A percentile compares a stretch with the other conserved stretches of the same genome.
Conservation (phyloP, 2,329 filamentous ascomycete genomes). For the Aspergillus fumigatiaffinis region DNA sequence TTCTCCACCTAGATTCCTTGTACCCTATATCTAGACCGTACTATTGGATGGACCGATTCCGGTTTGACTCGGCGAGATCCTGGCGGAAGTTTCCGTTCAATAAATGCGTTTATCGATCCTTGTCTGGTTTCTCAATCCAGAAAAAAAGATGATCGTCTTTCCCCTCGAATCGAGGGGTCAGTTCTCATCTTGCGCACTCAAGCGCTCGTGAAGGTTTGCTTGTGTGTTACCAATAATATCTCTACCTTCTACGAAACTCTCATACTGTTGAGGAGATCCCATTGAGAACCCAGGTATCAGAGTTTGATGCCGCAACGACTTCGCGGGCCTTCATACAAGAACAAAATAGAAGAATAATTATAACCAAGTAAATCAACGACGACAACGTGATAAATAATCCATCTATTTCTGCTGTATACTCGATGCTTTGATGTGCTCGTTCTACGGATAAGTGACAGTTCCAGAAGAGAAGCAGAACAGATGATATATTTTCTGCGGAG, state of each 20-base stretch:
- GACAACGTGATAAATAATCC: not conserved
- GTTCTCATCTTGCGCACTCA: not conserved
- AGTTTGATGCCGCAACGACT: not conserved
- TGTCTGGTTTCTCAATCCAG: not conserved
- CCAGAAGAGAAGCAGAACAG: not conserved
- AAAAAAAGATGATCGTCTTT: not conserved
- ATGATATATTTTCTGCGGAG: not conserved
- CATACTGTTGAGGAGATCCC: not conserved
- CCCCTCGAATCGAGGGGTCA: not conserved
- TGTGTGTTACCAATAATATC: not conserved
- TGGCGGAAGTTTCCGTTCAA: slow-evolving; percentile 11
- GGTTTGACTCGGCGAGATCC: slow-evolving; percentile 10
- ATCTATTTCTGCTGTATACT: not conserved
- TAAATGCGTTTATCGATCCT: slow-evolving; percentile 6
- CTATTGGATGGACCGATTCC: slow-evolving; percentile 3
- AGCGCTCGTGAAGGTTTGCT: not conserved
- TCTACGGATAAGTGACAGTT: not conserved
- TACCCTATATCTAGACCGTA: not conserved
- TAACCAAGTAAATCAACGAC: not conserved
- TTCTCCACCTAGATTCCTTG: slow-evolving; percentile 5
- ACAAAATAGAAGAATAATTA: not conserved
- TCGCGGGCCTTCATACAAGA: not conserved
- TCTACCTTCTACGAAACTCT: not conserved
- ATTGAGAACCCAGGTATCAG: not conserved
- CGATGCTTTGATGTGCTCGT: not conserved